Percentiles rank a stretch among this genome's conserved stretches.
These are phyloP conservation scores for California macrophylla DNA, from an alignment of 441 rosid genomes.

Conservation along the genomic window DNA sequence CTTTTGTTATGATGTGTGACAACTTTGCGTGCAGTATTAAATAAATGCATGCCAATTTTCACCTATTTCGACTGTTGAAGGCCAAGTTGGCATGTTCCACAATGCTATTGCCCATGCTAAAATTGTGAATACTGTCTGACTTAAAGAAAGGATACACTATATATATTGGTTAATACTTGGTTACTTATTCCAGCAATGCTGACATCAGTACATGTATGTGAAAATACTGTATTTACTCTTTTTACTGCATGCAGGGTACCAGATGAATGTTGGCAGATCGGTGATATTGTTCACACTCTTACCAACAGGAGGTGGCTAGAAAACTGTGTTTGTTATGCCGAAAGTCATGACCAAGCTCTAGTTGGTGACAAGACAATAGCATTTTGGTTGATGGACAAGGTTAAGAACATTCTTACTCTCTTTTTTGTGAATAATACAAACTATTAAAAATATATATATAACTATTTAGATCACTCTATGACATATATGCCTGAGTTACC, in stretches of 20 bases:
- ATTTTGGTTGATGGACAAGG: slow-evolving; percentile 99
- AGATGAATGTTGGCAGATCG: slow-evolving; percentile 87
- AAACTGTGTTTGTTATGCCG: slow-evolving; percentile 81
- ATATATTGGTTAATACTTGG: background rate
- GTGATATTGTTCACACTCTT: slow-evolving; percentile 65
- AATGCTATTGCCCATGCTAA: background rate
- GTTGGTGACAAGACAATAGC: slow-evolving; percentile 97
- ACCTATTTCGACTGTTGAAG: background rate
- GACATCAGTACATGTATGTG: slow-evolving; percentile 4
- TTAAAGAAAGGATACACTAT: background rate
- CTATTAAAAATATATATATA: background rate
- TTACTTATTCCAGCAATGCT: slow-evolving; percentile 3
- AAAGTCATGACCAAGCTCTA: slow-evolving; percentile 97
- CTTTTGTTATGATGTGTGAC: background rate
- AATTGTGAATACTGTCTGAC: background rate
- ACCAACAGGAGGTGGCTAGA: slow-evolving; percentile 90
- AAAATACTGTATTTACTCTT: slow-evolving; percentile 9
- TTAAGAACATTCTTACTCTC: slow-evolving; percentile 17
- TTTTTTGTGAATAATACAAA: background rate
- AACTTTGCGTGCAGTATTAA: background rate
- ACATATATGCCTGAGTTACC: background rate
- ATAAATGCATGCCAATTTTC: background rate
- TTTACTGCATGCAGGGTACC: slow-evolving; percentile 42
- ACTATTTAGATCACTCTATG: background rate
- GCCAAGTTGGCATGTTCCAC: background rate